phyloP scores from a whole-genome alignment of 2,329 filamentous ascomycete genomes.

The Alternaria tenuissima region DNA sequence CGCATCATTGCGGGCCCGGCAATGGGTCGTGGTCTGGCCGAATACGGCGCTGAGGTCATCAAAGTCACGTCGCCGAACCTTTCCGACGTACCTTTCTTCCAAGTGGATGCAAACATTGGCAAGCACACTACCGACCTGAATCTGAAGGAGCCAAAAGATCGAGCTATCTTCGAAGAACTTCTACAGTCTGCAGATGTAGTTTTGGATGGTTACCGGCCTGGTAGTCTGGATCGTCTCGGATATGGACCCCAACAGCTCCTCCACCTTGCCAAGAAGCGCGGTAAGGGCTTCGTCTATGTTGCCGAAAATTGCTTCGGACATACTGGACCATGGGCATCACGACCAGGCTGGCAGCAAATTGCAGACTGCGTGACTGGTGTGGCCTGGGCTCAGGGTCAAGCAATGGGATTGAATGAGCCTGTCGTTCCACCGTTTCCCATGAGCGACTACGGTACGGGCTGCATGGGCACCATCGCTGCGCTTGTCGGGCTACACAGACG shows the following conservation, averaged over 20 bases:
- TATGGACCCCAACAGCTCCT: constrained; percentile 67
- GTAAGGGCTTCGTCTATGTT: constrained; percentile 72
- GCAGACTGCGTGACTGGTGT: constrained; percentile 71
- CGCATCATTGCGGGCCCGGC: constrained; percentile 80
- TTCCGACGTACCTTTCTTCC: constrained; percentile 76
- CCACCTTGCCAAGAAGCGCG: constrained; percentile 61
- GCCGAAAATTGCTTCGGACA: constrained; percentile 77
- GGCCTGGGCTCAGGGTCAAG: constrained; percentile 68
- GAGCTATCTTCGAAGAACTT: constrained; percentile 65
- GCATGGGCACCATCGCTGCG: constrained; percentile 73
- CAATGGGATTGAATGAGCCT: constrained; percentile 69
- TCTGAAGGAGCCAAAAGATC: constrained; percentile 64
- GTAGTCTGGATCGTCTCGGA: constrained; percentile 69
- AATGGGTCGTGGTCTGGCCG: constrained; percentile 74
- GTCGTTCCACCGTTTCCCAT: constrained; percentile 70
- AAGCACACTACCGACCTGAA: constrained; percentile 73
- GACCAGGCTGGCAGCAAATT: constrained; percentile 77
- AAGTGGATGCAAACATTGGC: constrained; percentile 75
- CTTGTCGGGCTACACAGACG: constrained; percentile 70
- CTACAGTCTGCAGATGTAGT: constrained; percentile 71
- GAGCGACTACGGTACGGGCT: constrained; percentile 73
- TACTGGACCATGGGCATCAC: constrained; percentile 67
- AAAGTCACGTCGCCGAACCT: constrained; percentile 74
- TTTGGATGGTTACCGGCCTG: constrained; percentile 74
- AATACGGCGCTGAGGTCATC: constrained; percentile 77